Base-by-base conservation (phyloP, 371 early-diverging fungal genomes). In the Dentiscutata heterogama region DNA sequence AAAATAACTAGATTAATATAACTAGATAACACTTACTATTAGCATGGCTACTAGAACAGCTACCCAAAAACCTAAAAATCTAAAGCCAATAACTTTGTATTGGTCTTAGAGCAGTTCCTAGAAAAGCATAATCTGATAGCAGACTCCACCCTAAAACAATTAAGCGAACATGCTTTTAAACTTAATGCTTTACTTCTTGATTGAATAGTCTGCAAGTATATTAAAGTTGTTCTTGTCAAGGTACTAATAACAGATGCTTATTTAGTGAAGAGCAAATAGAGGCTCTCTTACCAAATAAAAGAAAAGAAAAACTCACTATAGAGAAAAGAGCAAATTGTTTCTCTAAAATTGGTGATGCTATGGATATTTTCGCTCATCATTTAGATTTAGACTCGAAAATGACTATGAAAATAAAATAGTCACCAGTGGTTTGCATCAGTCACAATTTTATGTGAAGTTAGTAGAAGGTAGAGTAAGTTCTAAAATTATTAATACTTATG, bases 221-320 rank as follows among this genome's bases (percentile, higher is more conserved):
- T 70, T 70, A 70, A 27, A 31, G 50, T 10, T 31, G 20, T 2
- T 25, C 16, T 31, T 70, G 39, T 2, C 1, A 70, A 20, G 5
- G 35, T 5, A 35, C 0, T 31, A 31, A 31, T 2, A 31, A 31
- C 1, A 31, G 35, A 70, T n/a, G 70, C 18, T 2, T 1, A 70
- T 70, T 70, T 50, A 70, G 39, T 46, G 11, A 70, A 70, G 46
- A 70, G 70, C 35, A 70, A 20, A 70, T 70, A 70, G 70, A 18
- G 0, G 68, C 13, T 68, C n/a, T 68, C 1, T 1, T 68, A 1
- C 46, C 68, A 68, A 39, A 61, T 6, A 61, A 61, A 4, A 61
- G 61, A 61, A 61, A 61, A 11, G 7, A 61, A 61, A 61, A 20
- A 2, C 61, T 61, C 4, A 61, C 61, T 11, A 61, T 61, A 0